Evolutionary conservation across 495 filamentous ascomycete genomes (phyloP).

Genomic region (Friedmanniomyces endolithicus): DNA sequence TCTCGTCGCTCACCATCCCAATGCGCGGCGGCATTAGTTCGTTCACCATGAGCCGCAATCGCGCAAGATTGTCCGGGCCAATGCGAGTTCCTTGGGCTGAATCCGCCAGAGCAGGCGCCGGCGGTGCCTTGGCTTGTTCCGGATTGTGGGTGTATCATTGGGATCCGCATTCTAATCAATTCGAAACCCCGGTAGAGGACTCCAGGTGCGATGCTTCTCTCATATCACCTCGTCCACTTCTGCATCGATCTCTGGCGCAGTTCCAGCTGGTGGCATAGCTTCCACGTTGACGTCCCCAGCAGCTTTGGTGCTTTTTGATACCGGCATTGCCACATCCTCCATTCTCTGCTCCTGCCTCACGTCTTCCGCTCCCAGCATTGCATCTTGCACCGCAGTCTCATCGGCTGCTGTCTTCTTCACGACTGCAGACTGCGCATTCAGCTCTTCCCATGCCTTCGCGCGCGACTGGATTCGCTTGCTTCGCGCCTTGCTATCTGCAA

Average conservation of each 20-base stretch:
- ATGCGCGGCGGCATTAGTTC: too few relatives aligned
- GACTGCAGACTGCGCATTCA: slow-evolving; percentile 37
- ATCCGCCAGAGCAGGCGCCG: too few relatives aligned
- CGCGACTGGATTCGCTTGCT: slow-evolving; percentile 45
- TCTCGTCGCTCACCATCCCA: too few relatives aligned
- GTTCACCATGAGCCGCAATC: too few relatives aligned
- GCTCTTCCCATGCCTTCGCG: slow-evolving; percentile 41
- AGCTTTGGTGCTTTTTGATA: background rate
- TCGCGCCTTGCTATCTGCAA: slow-evolving; percentile 50
- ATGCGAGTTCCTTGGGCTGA: too few relatives aligned
- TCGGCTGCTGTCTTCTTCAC: background rate
- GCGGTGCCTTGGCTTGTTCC: too few relatives aligned
- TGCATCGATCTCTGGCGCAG: slow-evolving; percentile 2
- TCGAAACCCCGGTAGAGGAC: background rate
- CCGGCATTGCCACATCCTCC: background rate
- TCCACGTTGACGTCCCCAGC: background rate
- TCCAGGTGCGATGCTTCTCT: background rate
- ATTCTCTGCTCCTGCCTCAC: background rate
- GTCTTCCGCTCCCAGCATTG: background rate
- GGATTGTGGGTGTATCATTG: too few relatives aligned
- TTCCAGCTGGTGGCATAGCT: background rate
- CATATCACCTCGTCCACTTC: background rate
- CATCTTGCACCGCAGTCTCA: background rate
- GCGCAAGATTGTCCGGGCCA: too few relatives aligned
- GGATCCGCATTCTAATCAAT: too few relatives aligned